Base-by-base conservation (phyloP, 2,329 filamentous ascomycete species). In the Aspergillus spinulosporus region DNA sequence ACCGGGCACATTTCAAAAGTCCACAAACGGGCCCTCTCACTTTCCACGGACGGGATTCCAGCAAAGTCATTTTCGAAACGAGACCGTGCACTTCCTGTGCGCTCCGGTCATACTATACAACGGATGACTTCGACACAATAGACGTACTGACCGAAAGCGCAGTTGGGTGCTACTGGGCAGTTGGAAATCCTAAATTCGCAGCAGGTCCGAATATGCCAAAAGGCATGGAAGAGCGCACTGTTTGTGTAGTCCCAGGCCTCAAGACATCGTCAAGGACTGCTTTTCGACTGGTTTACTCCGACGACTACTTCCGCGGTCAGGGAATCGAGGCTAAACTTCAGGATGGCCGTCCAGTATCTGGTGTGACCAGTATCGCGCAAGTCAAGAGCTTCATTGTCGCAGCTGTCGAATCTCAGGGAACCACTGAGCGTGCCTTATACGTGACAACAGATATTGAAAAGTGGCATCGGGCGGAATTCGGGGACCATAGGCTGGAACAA, bases 381-480 rank as follows among this genome's bases (percentile, higher is more conserved):
- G 90, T 96, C 59, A 96, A 96, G 74, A 90, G 88, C 65, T 96
- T 88, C 69, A 77, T 99, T 32, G 83, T 99, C 40, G 90, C 89
- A 12, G 94, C 93, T 36, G 88, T 90, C 3, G 86, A 88, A 59
- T 89, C 92, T 14, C 80, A 85, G 36, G 86, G 88, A 49, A 96
- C 92, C 8, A 88, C 90, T 64, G 95, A 99, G 75, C 88, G 97
- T 82, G 91, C 91, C 3, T 83, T 99, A 53, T 99, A 90, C 72
- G 87, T 97, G 54, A 92, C 90, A 7, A 85, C 89, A 64, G 91
- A 99, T 71, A 87, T 90, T 9, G 79, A 85, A 50, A 86, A 82
- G 54, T 99, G 94, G 94, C 92, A 97, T 72, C 87, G 92, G 52
- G 93, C 93, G 57, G 85, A 96, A 68, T 97, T 99, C 73, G 88